Evolutionary conservation across 768 basidiomycete genomes (phyloP), one percentile per base, ranked within the genome.

Genomic region (Pleurotus sapidus): DNA sequence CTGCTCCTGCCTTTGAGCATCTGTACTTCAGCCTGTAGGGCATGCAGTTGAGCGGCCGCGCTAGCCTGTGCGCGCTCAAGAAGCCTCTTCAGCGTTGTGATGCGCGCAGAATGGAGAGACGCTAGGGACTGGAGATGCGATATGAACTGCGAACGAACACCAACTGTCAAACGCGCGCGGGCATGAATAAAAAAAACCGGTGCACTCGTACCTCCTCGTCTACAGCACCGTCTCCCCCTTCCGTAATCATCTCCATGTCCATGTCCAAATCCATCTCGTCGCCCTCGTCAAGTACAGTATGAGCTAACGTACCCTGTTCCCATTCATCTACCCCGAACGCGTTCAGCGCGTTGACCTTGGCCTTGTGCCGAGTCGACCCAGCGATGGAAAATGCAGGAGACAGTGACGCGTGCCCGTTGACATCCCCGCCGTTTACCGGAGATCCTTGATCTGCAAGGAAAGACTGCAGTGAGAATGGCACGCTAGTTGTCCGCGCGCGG

Each of bases 41-140:
- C 91, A 64, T 94, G 91, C 1, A 93, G 74, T 64, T 94, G 93
- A 1, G 91, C 87, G 0, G 91, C 89, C 1, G 88, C 79, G 7
- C 86, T 84, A 2, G 87, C 84, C 63, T 94, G 93, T 0, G 90
- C 81, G 40, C 87, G 87, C 62, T 94, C 91, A 11, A 94, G 79
- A 1, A 94, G 77, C 1, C 91, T 82, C 65, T 88, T 93, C 71
- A 90, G 88, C 57, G 86, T 83, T 14, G 84, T 78, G 12, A 92
- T 79, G 62, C 89, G 89, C 20, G 73, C 71, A 0, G 77, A 72
- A 61, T 84, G 81, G 60, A 81, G 66, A 4, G 69, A 61, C 14
- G 77, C 69, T 17, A 82, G 67, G 37, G 64, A 60, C 12, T 74
- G 66, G 15, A 81, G 69, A 2, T 78, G 74, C 1, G 63, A 59